phyloP scores from a whole-genome alignment of 148 eudicot genomes.

The Beta vulgaris region DNA sequence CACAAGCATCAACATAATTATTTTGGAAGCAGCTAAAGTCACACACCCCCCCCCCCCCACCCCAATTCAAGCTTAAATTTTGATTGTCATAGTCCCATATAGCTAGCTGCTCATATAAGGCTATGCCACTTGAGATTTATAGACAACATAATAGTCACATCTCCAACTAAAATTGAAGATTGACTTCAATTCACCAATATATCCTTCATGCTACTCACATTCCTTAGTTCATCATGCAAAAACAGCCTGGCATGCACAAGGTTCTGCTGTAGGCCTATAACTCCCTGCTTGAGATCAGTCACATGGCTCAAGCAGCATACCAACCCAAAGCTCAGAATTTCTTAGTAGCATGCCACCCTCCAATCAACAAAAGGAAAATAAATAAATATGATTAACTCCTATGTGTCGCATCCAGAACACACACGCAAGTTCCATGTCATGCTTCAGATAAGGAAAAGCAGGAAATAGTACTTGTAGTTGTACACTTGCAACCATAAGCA shows the following conservation, averaged over 20 bases:
- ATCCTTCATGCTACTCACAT: background rate
- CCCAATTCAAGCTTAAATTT: background rate
- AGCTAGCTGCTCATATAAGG: background rate
- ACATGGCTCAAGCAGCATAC: background rate
- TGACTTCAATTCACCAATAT: background rate
- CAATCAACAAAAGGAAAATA: background rate
- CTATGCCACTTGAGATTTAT: background rate
- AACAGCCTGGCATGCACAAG: background rate
- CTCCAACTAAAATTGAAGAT: background rate
- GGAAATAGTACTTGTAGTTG: background rate
- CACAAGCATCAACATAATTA: background rate
- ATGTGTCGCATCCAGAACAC: background rate
- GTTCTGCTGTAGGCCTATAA: background rate
- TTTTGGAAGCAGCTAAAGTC: background rate
- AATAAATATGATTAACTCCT: background rate
- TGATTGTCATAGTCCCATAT: background rate
- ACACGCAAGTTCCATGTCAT: background rate
- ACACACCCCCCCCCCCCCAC: background rate
- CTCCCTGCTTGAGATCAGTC: background rate
- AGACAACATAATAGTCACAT: background rate
- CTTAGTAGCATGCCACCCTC: background rate
- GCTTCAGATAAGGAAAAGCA: background rate
- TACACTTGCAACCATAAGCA: background rate
- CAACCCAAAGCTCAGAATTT: background rate
- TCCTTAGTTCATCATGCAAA: background rate